Evolutionary conservation across 176 grass and related monocot genomes (phyloP).

Genomic region (Avena sativa): DNA sequence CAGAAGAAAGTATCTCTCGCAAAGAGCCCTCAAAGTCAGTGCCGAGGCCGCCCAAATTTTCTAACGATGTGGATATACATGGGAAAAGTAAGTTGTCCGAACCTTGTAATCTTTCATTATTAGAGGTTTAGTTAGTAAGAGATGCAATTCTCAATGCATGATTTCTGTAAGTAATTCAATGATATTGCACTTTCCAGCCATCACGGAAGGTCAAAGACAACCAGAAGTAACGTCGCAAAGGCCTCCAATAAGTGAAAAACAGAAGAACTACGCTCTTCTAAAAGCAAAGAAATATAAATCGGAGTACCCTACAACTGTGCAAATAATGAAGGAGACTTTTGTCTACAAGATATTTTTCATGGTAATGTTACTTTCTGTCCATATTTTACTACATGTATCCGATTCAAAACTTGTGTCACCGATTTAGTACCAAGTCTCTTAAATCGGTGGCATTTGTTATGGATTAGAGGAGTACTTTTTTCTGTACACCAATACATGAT

Average conservation of each 20-base stretch:
- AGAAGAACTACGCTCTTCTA: conserved; percentile 56
- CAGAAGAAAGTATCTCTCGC: not conserved
- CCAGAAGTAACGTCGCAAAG: conserved; percentile 64
- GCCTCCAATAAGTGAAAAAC: conserved; percentile 59
- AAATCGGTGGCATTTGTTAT: too few relatives aligned
- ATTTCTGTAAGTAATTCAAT: conserved; percentile 40
- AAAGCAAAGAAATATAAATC: conserved; percentile 63
- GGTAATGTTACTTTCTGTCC: conserved; percentile 55
- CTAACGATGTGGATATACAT: conserved; percentile 20
- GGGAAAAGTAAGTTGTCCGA: conserved; percentile 50
- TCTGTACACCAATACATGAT: not conserved
- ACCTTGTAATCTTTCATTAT: not conserved
- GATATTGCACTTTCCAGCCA: conserved; percentile 43
- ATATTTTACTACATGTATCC: conserved; percentile 22
- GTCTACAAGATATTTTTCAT: conserved; percentile 78
- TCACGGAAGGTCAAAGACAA: conserved; percentile 51
- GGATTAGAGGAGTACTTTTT: not conserved
- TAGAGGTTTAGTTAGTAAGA: conserved; percentile 23
- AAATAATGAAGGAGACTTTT: conserved; percentile 70
- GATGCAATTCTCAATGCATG: not conserved
- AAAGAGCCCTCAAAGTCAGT: conserved; percentile 13
- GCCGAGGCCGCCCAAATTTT: conserved; percentile 12
- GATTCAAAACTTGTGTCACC: not conserved
- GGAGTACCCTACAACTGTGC: conserved; percentile 51
- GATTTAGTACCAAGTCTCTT: too few relatives aligned